A percentile compares a stretch with the other conserved stretches of the same genome.
Evolutionary conservation across 106 monocot genomes (phyloP).

Genomic region (Narthecium ossifragum): DNA sequence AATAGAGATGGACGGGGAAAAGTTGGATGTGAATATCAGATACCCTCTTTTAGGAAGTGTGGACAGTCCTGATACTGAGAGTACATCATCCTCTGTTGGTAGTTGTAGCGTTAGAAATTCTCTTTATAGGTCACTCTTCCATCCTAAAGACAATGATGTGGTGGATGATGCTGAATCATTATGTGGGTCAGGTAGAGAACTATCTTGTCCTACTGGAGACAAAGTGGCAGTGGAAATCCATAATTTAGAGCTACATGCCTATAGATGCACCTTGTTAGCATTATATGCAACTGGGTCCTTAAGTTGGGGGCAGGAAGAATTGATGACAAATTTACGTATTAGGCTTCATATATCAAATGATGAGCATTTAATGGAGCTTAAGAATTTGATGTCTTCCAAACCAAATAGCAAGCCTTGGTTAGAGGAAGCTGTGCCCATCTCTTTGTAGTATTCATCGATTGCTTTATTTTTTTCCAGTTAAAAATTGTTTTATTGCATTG

Average conservation of each 20-base stretch:
- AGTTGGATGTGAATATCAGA: slow-evolving; percentile 3
- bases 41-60: slow-evolving; percentile 4
- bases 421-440: not conserved
- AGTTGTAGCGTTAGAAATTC: slow-evolving; percentile 29
- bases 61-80: slow-evolving; percentile 15
- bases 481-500: no score
- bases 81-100: slow-evolving; percentile 26
- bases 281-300: slow-evolving; percentile 62
- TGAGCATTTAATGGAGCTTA: slow-evolving; percentile 54
- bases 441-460: slow-evolving; percentile 1
- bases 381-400: slow-evolving; percentile 18
- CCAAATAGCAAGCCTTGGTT: not conserved
- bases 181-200: slow-evolving; percentile 7
- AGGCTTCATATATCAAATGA: slow-evolving; percentile 64
- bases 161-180: slow-evolving; percentile 19
- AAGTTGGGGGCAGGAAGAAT: slow-evolving; percentile 60
- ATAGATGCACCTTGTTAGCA: slow-evolving; percentile 32
- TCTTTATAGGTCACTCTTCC: slow-evolving; percentile 2
- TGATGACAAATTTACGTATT: slow-evolving; percentile 57
- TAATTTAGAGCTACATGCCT: slow-evolving; percentile 46
- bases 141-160: slow-evolving; percentile 11
- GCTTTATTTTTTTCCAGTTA: not conserved
- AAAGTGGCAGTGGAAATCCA: slow-evolving; percentile 20
- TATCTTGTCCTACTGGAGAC: slow-evolving; percentile 1
- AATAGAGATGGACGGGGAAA: slow-evolving; percentile 4